These are phyloP conservation scores for Scedosporium boydii DNA, from an alignment of 2,329 filamentous ascomycete genomes.

Conservation along the genomic window DNA sequence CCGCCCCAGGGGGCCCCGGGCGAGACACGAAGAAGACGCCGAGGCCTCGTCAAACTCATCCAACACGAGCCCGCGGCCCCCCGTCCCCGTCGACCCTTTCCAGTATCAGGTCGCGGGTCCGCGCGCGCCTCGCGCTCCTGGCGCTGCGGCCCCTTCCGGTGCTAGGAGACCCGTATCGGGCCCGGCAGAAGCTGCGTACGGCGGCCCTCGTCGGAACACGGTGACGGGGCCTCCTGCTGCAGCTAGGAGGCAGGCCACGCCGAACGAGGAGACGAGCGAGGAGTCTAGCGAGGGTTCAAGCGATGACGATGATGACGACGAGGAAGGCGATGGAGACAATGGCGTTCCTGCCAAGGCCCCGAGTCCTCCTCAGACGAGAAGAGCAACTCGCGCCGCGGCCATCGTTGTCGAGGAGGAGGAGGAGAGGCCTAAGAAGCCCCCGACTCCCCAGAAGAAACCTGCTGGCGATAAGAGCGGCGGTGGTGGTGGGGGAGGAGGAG, in stretches of 20 bases:
- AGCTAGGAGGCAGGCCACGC: slow-evolving; percentile 22
- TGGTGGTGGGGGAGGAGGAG: background rate
- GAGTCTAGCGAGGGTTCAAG: slow-evolving; percentile 22
- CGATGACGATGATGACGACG: slow-evolving; percentile 17
- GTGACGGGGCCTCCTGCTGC: slow-evolving; percentile 17
- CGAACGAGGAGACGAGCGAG: slow-evolving; percentile 24
- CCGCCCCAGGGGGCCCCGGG: slow-evolving; percentile 22
- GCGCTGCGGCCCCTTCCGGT: slow-evolving; percentile 18
- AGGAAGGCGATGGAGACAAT: slow-evolving; percentile 16
- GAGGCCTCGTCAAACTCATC: slow-evolving; percentile 19
- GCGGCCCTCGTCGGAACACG: slow-evolving; percentile 14
- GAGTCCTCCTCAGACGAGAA: background rate
- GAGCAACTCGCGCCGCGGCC: background rate
- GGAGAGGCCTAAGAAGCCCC: slow-evolving; percentile 1
- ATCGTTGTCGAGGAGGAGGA: slow-evolving; percentile 5
- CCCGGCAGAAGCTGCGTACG: slow-evolving; percentile 18
- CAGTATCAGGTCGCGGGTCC: slow-evolving; percentile 40
- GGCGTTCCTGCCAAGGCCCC: background rate
- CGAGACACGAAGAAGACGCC: slow-evolving; percentile 22
- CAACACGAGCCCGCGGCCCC: slow-evolving; percentile 13
- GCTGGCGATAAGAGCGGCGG: background rate
- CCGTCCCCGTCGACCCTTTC: slow-evolving; percentile 33
- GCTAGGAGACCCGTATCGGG: slow-evolving; percentile 28
- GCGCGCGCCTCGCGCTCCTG: slow-evolving; percentile 18
- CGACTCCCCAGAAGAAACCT: background rate